Conservation (phyloP, 495 filamentous ascomycete species). For the Aspergillus leporis region DNA sequence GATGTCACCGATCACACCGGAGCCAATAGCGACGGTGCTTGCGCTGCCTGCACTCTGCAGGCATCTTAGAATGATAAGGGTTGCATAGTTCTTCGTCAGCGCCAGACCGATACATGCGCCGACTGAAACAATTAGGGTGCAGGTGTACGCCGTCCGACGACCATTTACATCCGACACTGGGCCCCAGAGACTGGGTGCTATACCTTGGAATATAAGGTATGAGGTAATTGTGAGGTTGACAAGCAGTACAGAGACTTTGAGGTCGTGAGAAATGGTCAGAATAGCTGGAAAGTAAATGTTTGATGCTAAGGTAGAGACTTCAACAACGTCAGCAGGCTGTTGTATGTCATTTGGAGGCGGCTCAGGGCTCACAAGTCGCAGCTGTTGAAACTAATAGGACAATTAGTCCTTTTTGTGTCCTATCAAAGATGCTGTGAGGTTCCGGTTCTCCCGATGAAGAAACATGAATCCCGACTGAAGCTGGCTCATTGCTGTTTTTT, state of each 20-base stretch:
- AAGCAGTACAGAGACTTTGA: constrained; percentile 43
- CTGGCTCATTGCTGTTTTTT: not conserved
- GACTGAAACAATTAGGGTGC: constrained; percentile 49
- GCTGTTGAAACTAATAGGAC: constrained; percentile 47
- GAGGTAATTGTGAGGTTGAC: constrained; percentile 54
- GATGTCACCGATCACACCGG: constrained; percentile 58
- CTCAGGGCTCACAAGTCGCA: constrained; percentile 41
- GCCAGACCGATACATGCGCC: constrained; percentile 51
- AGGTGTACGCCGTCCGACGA: constrained; percentile 46
- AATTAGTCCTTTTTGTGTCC: constrained; percentile 47
- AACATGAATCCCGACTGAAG: not conserved
- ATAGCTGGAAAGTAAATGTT: constrained; percentile 57
- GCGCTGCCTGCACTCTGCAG: constrained; percentile 53
- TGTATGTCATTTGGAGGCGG: not conserved
- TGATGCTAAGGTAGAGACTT: constrained; percentile 54
- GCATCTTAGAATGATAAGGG: constrained; percentile 47
- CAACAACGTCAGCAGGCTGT: constrained; percentile 6
- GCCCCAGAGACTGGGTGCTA: constrained; percentile 54
- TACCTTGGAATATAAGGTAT: constrained; percentile 53
- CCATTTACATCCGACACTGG: constrained; percentile 50
- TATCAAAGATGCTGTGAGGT: constrained; percentile 50
- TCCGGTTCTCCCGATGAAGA: not conserved
- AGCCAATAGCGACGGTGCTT: constrained; percentile 55
- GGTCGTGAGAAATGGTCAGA: constrained; percentile 43
- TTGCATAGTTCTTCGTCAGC: constrained; percentile 44